A percentile compares a stretch with the other conserved stretches of the same genome.
phyloP scores from a whole-genome alignment of 2,329 filamentous ascomycete species.

The Cryphonectria radicalis region DNA sequence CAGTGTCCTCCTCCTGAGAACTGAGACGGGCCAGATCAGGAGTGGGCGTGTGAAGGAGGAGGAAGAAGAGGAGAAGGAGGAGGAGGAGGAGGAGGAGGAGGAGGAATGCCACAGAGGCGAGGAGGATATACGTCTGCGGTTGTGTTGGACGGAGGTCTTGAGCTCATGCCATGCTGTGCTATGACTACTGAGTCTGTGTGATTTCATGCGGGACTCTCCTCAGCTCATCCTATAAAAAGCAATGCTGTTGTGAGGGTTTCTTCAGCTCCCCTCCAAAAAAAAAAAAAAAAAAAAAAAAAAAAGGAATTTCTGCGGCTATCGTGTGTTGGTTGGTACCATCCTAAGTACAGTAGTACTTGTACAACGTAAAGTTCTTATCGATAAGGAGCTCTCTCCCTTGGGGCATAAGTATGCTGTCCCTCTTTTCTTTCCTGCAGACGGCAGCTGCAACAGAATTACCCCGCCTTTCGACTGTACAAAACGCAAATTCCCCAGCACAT shows the following conservation, averaged over 20 bases:
- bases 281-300: not conserved
- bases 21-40: constrained; percentile 3
- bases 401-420: not conserved
- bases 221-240: constrained; percentile 20
- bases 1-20: not conserved
- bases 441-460: not conserved
- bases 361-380: constrained; percentile 29
- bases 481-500: not conserved
- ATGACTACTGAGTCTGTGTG: not conserved
- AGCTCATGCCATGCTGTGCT: constrained; percentile 24
- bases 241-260: not conserved
- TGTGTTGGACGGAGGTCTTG: not conserved
- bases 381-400: constrained; percentile 20
- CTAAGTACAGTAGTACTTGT: not conserved
- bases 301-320: not conserved
- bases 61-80: not conserved
- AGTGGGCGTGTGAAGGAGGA: not conserved
- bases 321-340: not conserved
- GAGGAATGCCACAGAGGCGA: not conserved
- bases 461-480: not conserved
- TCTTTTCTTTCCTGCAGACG: not conserved
- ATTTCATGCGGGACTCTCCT: constrained; percentile 21
- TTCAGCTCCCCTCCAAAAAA: not conserved
- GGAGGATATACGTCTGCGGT: not conserved
- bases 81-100: not conserved